Conservation (phyloP, 2,329 filamentous ascomycete species). For the Metarhizium sp. region DNA sequence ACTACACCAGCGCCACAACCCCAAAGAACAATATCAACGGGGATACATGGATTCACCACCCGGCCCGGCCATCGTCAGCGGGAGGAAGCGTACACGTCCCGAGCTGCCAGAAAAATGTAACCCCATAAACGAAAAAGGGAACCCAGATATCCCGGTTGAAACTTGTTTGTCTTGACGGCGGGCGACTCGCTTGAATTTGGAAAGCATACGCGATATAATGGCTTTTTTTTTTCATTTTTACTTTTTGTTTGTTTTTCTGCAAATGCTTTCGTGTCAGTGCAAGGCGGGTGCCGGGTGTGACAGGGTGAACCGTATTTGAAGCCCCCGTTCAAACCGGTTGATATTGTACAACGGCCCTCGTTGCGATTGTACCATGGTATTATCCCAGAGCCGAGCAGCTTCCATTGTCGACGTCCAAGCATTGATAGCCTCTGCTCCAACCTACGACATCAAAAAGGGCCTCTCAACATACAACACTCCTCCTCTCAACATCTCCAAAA, state of each 20-base stretch:
- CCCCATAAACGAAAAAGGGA: background rate
- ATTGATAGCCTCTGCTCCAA: too few species aligned
- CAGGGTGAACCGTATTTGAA: background rate
- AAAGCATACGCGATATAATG: too few species aligned
- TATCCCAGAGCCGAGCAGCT: background rate
- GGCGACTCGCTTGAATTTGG: too few species aligned
- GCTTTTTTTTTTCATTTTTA: background rate
- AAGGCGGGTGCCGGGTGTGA: background rate
- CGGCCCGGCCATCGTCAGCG: background rate
- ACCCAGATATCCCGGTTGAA: too few species aligned
- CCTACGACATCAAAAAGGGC: too few species aligned
- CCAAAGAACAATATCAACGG: constrained; percentile 23
- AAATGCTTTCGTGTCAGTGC: background rate
- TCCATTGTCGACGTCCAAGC: too few species aligned
- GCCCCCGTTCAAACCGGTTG: background rate
- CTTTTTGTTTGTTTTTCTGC: background rate
- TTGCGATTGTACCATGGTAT: background rate
- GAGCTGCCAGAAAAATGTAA: background rate
- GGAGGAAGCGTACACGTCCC: background rate
- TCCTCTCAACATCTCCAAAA: too few species aligned
- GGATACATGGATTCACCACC: too few species aligned
- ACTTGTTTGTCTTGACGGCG: too few species aligned
- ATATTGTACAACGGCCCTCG: background rate
- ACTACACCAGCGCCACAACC: constrained; percentile 20
- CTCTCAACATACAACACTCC: too few species aligned